These are phyloP conservation scores for Cystofilobasidium capitatum DNA, from an alignment of 768 basidiomycete genomes.

Conservation along the genomic window DNA sequence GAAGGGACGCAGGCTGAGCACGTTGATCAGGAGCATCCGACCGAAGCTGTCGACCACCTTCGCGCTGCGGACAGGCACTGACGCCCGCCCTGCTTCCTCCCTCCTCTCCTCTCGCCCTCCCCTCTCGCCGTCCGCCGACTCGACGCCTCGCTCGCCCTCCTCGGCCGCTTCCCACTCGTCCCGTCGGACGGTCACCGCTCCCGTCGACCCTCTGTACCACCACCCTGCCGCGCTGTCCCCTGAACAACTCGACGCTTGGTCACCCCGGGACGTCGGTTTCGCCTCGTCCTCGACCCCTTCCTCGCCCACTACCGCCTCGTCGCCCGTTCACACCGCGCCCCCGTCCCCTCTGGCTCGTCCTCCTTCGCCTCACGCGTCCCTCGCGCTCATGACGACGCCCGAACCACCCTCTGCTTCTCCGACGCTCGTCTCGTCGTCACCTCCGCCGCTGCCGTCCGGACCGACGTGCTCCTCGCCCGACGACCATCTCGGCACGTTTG, in stretches of 20 bases:
- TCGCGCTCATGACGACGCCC: too few species aligned
- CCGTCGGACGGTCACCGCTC: neutral
- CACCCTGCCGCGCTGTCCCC: neutral
- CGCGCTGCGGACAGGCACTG: too few species aligned
- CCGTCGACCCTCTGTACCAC: neutral
- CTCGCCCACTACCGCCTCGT: constrained; percentile 36
- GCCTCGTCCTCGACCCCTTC: neutral
- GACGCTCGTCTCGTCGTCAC: constrained; percentile 41
- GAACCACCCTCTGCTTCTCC: constrained; percentile 47
- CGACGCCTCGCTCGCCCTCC: neutral
- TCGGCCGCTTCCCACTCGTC: neutral
- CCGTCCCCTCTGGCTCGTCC: constrained; percentile 40
- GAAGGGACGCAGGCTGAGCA: neutral
- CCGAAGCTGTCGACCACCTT: constrained; percentile 12
- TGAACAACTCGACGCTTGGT: constrained; percentile 2
- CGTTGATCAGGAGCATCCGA: constrained; percentile 3
- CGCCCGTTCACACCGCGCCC: constrained; percentile 49
- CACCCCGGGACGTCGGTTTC: constrained; percentile 6
- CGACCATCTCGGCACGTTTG: neutral
- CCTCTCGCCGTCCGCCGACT: neutral
- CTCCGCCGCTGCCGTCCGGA: constrained; percentile 39
- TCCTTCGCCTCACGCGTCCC: too few species aligned
- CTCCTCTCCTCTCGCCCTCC: neutral
- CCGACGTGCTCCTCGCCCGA: constrained; percentile 3
- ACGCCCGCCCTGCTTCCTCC: constrained; percentile 3